phyloP scores from a whole-genome alignment of 805 yeast species.

The Cyberlindnera maclurae region DNA sequence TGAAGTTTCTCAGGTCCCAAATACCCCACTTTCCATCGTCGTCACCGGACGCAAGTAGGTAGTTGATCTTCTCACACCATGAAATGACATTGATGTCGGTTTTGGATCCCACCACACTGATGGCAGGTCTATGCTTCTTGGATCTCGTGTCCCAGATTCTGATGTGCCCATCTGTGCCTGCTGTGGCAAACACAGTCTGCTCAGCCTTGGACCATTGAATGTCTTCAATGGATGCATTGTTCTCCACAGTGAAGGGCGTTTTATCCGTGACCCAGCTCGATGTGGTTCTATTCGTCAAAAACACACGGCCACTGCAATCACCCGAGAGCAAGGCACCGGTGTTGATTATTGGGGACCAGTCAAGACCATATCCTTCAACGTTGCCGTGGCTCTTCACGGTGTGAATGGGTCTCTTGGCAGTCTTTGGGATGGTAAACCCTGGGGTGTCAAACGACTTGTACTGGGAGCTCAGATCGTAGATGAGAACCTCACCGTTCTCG shows the following conservation, averaged over 20 bases:
- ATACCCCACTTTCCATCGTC: constrained; percentile 97
- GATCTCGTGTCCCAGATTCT: constrained; percentile 97
- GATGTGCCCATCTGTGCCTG: constrained; percentile 84
- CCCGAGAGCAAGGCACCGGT: constrained; percentile 85
- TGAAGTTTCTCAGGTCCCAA: constrained; percentile 91
- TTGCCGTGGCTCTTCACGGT: constrained; percentile 81
- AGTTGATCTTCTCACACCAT: constrained; percentile 85
- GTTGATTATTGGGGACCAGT: constrained; percentile 85
- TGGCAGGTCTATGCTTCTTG: constrained; percentile 84
- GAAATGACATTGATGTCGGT: constrained; percentile 92
- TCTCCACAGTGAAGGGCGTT: constrained; percentile 57
- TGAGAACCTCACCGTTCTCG: constrained; percentile 83
- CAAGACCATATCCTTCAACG: constrained; percentile 96
- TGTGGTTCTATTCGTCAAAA: constrained; percentile 68
- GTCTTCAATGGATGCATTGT: constrained; percentile 84
- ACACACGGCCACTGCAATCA: constrained; percentile 80
- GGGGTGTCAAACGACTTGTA: constrained; percentile 81
- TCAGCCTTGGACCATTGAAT: constrained; percentile 95
- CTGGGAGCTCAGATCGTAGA: constrained; percentile 78
- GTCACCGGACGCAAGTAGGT: constrained; percentile 89
- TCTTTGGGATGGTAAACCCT: constrained; percentile 74
- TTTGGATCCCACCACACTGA: constrained; percentile 71
- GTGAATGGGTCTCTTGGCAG: constrained; percentile 71
- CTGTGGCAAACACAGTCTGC: constrained; percentile 90
- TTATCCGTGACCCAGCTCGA: constrained; percentile 82